Conservation (phyloP, 345 rosid species). For the Erodium maritimum region DNA sequence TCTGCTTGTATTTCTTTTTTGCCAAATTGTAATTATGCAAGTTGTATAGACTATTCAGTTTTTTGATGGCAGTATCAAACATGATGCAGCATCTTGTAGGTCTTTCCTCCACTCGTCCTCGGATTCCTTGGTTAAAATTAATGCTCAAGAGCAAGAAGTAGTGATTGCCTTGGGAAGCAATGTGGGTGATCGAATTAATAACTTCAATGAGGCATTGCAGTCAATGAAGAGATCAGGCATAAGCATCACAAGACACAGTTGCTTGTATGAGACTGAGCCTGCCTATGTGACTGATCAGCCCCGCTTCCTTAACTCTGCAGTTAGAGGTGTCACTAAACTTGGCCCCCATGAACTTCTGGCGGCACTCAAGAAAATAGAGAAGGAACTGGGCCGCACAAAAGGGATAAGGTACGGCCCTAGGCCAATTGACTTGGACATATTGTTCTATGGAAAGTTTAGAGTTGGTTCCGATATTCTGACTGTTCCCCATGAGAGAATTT, state of each 20-base stretch:
- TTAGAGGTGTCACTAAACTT: constrained; percentile 66
- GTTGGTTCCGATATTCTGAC: constrained; percentile 45
- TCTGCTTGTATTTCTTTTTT: not conserved
- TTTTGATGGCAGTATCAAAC: constrained; percentile 2
- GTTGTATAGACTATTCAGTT: not conserved
- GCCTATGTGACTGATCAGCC: constrained; percentile 90
- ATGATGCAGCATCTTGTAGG: constrained; percentile 24
- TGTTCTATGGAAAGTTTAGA: constrained; percentile 69
- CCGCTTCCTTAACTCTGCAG: constrained; percentile 71
- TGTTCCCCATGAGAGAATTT: constrained; percentile 78
- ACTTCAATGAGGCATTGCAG: constrained; percentile 54
- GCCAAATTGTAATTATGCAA: not conserved
- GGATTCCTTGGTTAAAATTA: constrained; percentile 30
- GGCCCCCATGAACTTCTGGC: constrained; percentile 67
- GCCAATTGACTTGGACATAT: constrained; percentile 78
- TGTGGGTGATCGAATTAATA: constrained; percentile 58
- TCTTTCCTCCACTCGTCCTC: constrained; percentile 26
- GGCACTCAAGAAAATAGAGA: constrained; percentile 67
- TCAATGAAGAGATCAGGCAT: constrained; percentile 57
- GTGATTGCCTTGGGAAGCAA: constrained; percentile 90
- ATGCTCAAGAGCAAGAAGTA: constrained; percentile 62
- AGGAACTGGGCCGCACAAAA: constrained; percentile 57
- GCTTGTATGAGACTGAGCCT: constrained; percentile 81
- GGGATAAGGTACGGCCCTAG: constrained; percentile 84
- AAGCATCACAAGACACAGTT: constrained; percentile 52